A percentile compares a stretch with the other conserved stretches of the same genome.
Evolutionary conservation across 2,329 filamentous ascomycete genomes (phyloP).

Genomic region (Cercospora sp.): DNA sequence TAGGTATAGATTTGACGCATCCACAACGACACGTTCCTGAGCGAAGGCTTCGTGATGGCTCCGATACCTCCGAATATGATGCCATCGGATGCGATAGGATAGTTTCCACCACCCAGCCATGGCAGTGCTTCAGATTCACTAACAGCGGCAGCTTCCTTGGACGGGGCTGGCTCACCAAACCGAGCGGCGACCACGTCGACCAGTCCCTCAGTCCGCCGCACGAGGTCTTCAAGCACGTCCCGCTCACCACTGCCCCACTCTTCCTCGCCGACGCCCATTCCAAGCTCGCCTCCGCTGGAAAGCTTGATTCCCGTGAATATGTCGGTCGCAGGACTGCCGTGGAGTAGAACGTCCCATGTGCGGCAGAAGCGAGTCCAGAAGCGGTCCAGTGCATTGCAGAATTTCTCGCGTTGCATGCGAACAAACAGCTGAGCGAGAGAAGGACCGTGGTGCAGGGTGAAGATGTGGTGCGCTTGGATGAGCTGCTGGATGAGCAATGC

Average conservation of each 20-base stretch:
- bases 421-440: conserved; percentile 70
- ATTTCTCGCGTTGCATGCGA: conserved; percentile 64
- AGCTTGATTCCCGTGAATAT: conserved; percentile 84
- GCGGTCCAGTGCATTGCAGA: conserved; percentile 69
- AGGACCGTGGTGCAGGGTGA: conserved; percentile 81
- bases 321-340: conserved; percentile 80
- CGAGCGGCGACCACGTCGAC: conserved; percentile 85
- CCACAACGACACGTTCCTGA: conserved; percentile 77
- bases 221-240: conserved; percentile 88
- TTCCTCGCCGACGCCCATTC: conserved; percentile 92
- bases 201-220: conserved; percentile 75
- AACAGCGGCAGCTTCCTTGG: conserved; percentile 34
- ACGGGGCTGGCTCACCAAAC: conserved; percentile 63
- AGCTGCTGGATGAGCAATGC: conserved; percentile 77
- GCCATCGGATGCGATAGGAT: conserved; percentile 72
- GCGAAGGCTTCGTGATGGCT: conserved; percentile 66
- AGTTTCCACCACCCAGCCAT: conserved; percentile 74
- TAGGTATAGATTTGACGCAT: conserved; percentile 83
- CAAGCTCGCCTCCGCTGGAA: conserved; percentile 85
- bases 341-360: conserved; percentile 83
- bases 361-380: conserved; percentile 74
- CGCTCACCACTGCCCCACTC: conserved; percentile 90
- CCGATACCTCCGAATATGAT: conserved; percentile 83
- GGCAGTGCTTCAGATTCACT: conserved; percentile 37
- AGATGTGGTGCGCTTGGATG: conserved; percentile 76